Evolutionary conservation across 2,329 filamentous ascomycete genomes (phyloP), one percentile per base, ranked within the genome.

Genomic region (Fusarium sp.): DNA sequence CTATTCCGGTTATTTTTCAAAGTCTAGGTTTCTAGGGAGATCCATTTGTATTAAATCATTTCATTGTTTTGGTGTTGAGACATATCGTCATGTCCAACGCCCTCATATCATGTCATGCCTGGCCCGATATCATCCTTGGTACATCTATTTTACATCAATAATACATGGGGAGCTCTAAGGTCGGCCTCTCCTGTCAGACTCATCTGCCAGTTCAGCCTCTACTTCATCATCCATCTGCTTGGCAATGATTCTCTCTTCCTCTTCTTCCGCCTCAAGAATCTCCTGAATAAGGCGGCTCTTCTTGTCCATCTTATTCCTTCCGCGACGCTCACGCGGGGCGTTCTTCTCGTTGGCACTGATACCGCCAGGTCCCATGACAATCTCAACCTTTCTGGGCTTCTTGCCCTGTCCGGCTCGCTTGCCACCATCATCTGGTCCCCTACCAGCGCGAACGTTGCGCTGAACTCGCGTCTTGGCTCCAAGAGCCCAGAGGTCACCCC

Each of bases 401-500:
- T 82, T 84, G 50, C 77, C 80, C 53, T 77, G 67, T 5, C 73
- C 78, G 11, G 82, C 79, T 39, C 84, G 79, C 52, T 85, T 82
- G 6, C 83, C 84, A 7, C 83, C 84, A 38, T 86, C 85, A 28
- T 84, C 80, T 0, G 77, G 74, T 33, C 80, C 80, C 66, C 76
- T 78, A 53, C 92, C 92, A 5, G 92, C 80, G 10, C 89, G 87
- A 42, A 92, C 81, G 16, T 82, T 84, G 46, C 92, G 84, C 4
- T 80, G 76, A 6, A 92, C 86, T 15, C 93, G 86, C 0, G 93
- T 97, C 85, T 98, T 98, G 23, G 94, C 95, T 0, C 96, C 96
- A 1, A 98, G 84, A 1, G 95, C 94, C 96, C 96, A 99, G 12
- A 98, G 84, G 77, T 98, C 96, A 38, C 96, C 96, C 96, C 95